Conservation (phyloP, 176 grass and related monocot species). For the Zizania latifolia region DNA sequence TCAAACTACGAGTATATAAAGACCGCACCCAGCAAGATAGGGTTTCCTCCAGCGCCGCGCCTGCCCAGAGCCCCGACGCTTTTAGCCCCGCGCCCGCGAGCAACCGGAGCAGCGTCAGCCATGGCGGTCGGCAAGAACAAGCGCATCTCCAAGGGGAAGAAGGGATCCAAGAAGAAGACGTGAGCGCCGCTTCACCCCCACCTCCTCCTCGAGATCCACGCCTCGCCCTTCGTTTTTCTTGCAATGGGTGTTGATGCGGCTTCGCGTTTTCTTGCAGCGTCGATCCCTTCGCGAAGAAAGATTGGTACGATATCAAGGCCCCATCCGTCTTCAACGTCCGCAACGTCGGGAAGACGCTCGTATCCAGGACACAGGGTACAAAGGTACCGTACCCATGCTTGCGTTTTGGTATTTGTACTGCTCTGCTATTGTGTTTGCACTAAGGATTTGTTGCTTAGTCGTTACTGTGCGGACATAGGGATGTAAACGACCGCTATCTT, state of each 20-base stretch:
- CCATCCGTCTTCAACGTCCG: conserved; percentile 52
- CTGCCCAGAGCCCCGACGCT: neutral
- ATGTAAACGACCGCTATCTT: no score
- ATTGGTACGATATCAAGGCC: conserved; percentile 94
- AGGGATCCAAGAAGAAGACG: no score
- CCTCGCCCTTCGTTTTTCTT: neutral
- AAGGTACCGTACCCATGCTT: conserved; percentile 46
- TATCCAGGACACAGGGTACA: conserved; percentile 92
- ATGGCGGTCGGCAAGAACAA: conserved; percentile 68
- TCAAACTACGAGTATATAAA: neutral
- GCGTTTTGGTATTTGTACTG: neutral
- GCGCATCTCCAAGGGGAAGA: no score
- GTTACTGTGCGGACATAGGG: neutral
- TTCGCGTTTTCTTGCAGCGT: conserved; percentile 37
- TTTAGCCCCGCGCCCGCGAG: conserved; percentile 10
- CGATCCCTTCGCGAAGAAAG: conserved; percentile 82
- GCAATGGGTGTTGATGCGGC: neutral
- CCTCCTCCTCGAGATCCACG: neutral
- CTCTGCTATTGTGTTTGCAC: neutral
- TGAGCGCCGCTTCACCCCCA: neutral
- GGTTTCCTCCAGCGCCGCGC: conserved; percentile 1
- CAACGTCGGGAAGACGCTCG: conserved; percentile 76
- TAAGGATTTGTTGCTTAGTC: neutral
- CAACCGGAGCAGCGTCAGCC: neutral
- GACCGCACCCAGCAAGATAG: neutral